phyloP scores from a whole-genome alignment of 2,329 filamentous ascomycete species.

The Stachybotrys chlorohalonatus region DNA sequence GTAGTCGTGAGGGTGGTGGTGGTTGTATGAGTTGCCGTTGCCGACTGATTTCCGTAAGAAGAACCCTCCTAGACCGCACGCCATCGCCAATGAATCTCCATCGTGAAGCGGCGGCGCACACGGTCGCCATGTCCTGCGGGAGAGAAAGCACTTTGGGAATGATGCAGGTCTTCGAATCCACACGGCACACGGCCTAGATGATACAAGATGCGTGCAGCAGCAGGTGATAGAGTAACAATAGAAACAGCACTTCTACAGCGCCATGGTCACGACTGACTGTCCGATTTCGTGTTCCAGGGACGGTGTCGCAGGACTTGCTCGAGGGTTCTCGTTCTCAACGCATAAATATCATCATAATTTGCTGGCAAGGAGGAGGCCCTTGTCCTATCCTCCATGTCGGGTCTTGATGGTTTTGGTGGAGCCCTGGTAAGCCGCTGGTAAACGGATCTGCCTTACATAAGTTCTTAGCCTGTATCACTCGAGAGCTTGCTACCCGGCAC shows the following conservation, averaged over 20 bases:
- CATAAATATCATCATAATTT: background rate
- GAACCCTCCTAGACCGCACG: background rate
- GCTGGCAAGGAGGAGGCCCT: background rate
- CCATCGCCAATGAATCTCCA: conserved; percentile 7
- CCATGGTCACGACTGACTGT: no score
- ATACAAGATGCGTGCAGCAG: no score
- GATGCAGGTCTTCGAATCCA: no score
- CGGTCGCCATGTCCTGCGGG: background rate
- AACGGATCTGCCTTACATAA: background rate
- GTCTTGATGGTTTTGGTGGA: background rate
- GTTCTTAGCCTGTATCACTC: background rate
- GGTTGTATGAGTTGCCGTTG: background rate
- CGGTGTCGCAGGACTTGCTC: background rate
- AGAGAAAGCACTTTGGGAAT: background rate
- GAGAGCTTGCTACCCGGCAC: no score
- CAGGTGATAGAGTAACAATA: no score
- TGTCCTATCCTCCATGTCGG: background rate
- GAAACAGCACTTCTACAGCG: no score
- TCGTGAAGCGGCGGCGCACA: background rate
- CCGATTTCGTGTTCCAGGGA: background rate
- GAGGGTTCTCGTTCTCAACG: background rate
- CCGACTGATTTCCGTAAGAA: background rate
- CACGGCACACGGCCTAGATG: no score
- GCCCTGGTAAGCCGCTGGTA: background rate
- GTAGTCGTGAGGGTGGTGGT: background rate